Evolutionary conservation across 805 yeast genomes (phyloP).

Genomic region (Ogataea henricii): DNA sequence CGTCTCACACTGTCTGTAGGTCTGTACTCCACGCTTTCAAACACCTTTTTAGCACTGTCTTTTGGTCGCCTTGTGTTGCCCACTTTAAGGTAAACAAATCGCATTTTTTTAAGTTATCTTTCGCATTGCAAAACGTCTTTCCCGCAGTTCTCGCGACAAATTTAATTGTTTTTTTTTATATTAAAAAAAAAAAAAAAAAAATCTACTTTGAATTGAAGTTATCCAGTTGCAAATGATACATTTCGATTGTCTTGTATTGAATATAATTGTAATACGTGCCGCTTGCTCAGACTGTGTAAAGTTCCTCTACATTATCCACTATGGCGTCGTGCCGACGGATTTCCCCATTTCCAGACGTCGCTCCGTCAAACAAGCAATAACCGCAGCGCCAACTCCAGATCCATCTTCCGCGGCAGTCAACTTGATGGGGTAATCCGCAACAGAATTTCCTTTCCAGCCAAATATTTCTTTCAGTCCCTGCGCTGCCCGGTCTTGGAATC

Average conservation of each 20-base stretch:
- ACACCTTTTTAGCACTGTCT: neutral
- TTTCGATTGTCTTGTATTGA: no score
- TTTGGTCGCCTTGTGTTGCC: neutral
- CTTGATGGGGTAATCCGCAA: slow-evolving; percentile 27
- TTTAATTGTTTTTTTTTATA: no score
- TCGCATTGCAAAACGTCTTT: neutral
- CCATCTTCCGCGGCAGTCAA: slow-evolving; percentile 72
- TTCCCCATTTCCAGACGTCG: slow-evolving; percentile 68
- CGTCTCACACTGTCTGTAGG: neutral
- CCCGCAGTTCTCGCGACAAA: slow-evolving; percentile 5
- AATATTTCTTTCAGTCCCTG: slow-evolving; percentile 85
- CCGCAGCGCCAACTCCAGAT: slow-evolving; percentile 97
- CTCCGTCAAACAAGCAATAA: slow-evolving; percentile 92
- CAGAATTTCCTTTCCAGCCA: slow-evolving; percentile 56
- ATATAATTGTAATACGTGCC: no score
- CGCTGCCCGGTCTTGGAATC: slow-evolving; percentile 86
- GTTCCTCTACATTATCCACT: neutral
- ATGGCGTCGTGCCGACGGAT: slow-evolving; percentile 37
- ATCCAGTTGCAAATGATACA: no score
- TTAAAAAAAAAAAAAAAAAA: neutral
- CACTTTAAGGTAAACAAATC: slow-evolving; percentile 15
- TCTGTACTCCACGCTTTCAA: no score
- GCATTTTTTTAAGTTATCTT: slow-evolving; percentile 7
- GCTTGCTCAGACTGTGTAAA: no score
- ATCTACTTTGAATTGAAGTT: neutral